Base-by-base conservation (phyloP, 805 yeast genomes). In the Candida hungchunana region DNA sequence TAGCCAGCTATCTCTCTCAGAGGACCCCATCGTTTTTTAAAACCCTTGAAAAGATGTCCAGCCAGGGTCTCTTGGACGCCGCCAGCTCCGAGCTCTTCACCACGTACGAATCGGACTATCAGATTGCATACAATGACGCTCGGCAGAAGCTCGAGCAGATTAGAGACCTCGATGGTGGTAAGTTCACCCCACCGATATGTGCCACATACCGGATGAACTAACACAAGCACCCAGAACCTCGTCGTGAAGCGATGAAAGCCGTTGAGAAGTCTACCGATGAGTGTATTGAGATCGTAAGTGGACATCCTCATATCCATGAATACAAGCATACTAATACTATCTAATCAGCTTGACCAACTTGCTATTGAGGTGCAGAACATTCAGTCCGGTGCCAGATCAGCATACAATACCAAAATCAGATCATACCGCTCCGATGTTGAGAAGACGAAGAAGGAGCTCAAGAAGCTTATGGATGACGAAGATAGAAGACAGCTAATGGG, bases 281-380 rank as follows among this genome's bases (percentile, higher is more conserved):
- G 53, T 81, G 82, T 24, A 71, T 77, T 37, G 95, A 85, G 53
- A 69, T 85, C 26, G 66, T 66, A 48, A 36, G 69, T 52, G 8
- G 16, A 21, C 24, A 23, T 18, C 19, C 4, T n/a, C 32, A 23
- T 11, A n/a, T n/a, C n/a, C n/a, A n/a, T n/a, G n/a, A n/a, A n/a
- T n/a, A n/a, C n/a, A n/a, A n/a, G n/a, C n/a, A n/a, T 9, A 26
- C 31, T 16, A 9, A 15, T 23, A 21, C 18, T 23, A 18, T 14
- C 20, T 9, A n/a, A 17, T 14, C 37, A 62, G 67, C 60, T 87
- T 29, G 96, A 89, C 47, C 95, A 90, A 48, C 80, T 93, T 80
- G 78, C 78, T 18, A 69, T 90, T 27, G 97, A 90, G 56, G 82
- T 89, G 2, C 88, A 82, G 55, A 81, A 80, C 51, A 70, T 87